Percentiles rank a stretch among this genome's conserved stretches.
These are phyloP conservation scores for Stenogyne calaminthoides DNA, from an alignment of 305 asterid genomes.

Conservation along the genomic window DNA sequence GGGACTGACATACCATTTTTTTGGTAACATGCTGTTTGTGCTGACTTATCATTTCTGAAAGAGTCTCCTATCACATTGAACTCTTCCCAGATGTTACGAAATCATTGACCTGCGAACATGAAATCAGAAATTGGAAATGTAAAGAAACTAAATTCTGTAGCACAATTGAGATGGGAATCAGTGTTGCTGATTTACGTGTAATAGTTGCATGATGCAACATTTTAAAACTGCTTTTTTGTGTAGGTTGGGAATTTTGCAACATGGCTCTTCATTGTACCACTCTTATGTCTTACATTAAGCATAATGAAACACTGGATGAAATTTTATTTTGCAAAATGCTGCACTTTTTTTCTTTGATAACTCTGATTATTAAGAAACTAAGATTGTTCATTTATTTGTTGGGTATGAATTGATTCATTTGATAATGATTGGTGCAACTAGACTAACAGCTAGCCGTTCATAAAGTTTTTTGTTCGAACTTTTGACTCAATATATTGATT, in stretches of 20 bases:
- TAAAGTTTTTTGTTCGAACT: no score
- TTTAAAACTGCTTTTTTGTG: constrained; percentile 25
- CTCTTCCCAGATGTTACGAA: neutral
- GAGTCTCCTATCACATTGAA: constrained; percentile 1
- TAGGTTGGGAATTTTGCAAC: neutral
- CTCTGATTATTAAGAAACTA: no score
- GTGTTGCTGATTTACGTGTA: constrained; percentile 11
- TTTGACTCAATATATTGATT: neutral
- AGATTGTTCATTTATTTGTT: no score
- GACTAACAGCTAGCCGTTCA: no score
- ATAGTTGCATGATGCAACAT: constrained; percentile 21
- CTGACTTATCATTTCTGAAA: neutral
- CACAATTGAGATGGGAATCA: constrained; percentile 14
- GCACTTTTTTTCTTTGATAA: neutral
- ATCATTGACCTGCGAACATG: constrained; percentile 14
- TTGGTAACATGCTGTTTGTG: constrained; percentile 4
- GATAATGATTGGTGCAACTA: no score
- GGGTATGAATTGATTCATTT: no score
- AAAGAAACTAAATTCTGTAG: constrained; percentile 11
- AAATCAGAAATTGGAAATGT: constrained; percentile 13
- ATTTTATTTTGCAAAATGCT: neutral
- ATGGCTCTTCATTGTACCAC: neutral
- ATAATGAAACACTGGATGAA: neutral
- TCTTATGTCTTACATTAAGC: neutral
- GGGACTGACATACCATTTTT: constrained; percentile 49